Evolutionary conservation across 2,329 filamentous ascomycete species (phyloP), one percentile per base, ranked within the genome.

Genomic region (Fonsecaea erecta): DNA sequence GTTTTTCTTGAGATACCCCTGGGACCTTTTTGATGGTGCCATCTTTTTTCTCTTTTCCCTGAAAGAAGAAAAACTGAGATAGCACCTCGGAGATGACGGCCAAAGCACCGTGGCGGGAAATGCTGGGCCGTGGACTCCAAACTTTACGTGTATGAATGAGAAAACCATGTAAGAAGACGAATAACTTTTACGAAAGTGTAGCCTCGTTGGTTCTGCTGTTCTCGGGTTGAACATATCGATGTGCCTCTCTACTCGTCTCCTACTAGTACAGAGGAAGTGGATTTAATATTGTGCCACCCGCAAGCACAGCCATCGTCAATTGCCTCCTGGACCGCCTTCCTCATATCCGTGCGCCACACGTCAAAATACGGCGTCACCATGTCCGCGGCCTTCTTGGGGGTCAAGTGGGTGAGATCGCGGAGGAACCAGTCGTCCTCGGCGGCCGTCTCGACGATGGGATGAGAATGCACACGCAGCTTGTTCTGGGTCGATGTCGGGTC

Each of bases 81-180:
- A 28, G 65, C 66, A 68, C 68, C 68, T 70, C 64, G 64, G 64
- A 67, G 65, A 66, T 59, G 60, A 61, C 53, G 55, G 62, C 48
- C 68, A 67, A 67, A 70, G 68, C 68, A 68, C 68, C 65, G 68
- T 70, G 68, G 68, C 68, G 68, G 65, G 68, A 70, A 70, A 70
- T 67, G 68, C 68, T 70, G 43, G 68, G 51, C 63, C 52, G 48
- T 66, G 61, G 46, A 69, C 62, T 63, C 58, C 59, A 53, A 53
- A n/a, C n/a, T n/a, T 53, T 53, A 68, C 59, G 56, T 57, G 60
- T 66, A 46, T 21, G 30, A 34, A 66, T 57, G 56, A 28, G 37
- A 51, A 46, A 40, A 28, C n/a, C n/a, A n/a, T 24, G 21, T 48
- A 48, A 48, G 43, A 48, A 24, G 43, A 48, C 12, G 21, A 48